Base-by-base conservation (phyloP, 2,329 filamentous ascomycete genomes). In the Zalaria sp. region DNA sequence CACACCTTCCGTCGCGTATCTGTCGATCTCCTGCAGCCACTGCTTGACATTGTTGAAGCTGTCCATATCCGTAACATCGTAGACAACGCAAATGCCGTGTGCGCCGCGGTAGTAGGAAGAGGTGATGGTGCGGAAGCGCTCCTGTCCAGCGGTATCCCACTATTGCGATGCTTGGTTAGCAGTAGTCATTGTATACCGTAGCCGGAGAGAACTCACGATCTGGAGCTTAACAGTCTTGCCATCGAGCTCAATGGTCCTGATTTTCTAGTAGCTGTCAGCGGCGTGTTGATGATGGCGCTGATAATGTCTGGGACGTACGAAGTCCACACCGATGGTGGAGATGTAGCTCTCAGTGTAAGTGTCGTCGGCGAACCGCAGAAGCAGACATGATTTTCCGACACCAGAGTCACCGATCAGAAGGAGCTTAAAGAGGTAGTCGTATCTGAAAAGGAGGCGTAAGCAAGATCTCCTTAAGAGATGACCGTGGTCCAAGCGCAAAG, bases 1-100 rank as follows among this genome's bases (percentile, higher is more conserved):
- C 61, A 98, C 91, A 52, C 91, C 91, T 70, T 98, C 91, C 53
- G 91, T 98, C 56, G 91, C 91, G 60, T 98, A 96, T 65, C 91
- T 81, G 72, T 98, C 91, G 57, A 98, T 98, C 72, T 98, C 91
- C 68, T 98, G 91, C 48, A 98, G 79, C 91, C 91, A 98, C 75
- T 98, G 91, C 83, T 98, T 96, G 58, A 98, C 91, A 72, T 96
- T 98, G 81, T 98, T 96, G 85, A 98, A 98, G 27, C 86, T 94
- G 66, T 96, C 91, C 89, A 96, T 95, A 66, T 98, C 91, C 54
- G 91, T 98, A 61, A 98, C 91, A 80, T 98, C 91, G 77, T 96
- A 98, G 63, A 98, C 91, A 55, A 98, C 89, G 70, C 91, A 98
- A 70, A 98, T 98, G 57, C 91, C 91, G 70, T 96, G 91, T 53